These are phyloP conservation scores for Xylaria sp. DNA, from an alignment of 2,329 filamentous ascomycete genomes.

Conservation along the genomic window DNA sequence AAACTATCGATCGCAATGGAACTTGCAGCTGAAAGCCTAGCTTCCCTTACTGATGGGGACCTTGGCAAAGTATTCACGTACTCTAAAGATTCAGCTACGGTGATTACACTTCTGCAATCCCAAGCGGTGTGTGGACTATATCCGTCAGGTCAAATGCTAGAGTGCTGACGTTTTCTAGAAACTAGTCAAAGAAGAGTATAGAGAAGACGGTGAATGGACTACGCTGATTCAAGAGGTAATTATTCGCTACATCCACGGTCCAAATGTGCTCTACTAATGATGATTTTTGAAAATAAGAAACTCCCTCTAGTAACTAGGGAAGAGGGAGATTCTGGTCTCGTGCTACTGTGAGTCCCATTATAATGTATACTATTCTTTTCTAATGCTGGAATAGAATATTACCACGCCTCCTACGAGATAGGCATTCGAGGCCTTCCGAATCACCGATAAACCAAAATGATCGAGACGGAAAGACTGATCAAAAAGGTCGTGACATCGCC, in stretches of 20 bases:
- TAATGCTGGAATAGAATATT: conserved; percentile 4
- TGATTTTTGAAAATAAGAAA: background rate
- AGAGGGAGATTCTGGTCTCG: conserved; percentile 9
- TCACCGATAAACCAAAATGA: too few species aligned
- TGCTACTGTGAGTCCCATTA: conserved; percentile 3
- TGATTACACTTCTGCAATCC: background rate
- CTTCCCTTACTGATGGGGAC: background rate
- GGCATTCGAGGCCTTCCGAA: background rate
- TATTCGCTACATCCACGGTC: background rate
- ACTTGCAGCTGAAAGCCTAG: background rate
- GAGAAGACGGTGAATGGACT: background rate
- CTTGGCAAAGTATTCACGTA: conserved; percentile 1
- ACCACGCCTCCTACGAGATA: background rate
- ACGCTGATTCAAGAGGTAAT: conserved; percentile 3
- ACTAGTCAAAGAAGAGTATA: background rate
- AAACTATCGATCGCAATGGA: conserved; percentile 6
- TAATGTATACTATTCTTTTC: background rate
- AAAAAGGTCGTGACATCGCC: background rate
- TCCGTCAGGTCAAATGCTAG: background rate
- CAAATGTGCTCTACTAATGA: background rate
- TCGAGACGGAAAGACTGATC: background rate
- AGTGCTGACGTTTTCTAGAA: background rate
- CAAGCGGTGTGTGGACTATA: background rate
- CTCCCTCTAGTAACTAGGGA: background rate
- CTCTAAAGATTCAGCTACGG: background rate